These are phyloP conservation scores for Tetrahymena elliotti DNA, from an alignment of 73 alveolate species.

Conservation along the genomic window DNA sequence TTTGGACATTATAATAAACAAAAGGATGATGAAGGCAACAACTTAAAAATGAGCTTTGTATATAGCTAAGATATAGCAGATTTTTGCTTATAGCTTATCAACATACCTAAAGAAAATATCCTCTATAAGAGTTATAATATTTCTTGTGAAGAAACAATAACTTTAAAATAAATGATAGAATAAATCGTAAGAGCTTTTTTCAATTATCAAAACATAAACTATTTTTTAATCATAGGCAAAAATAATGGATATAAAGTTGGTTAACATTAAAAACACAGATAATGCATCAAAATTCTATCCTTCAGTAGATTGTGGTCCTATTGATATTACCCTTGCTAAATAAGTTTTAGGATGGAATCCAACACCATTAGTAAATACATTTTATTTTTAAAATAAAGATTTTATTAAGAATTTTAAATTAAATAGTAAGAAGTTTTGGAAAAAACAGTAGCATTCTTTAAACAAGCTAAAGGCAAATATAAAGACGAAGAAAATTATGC, in stretches of 20 bases:
- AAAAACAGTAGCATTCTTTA: neutral
- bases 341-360: conserved; percentile 6
- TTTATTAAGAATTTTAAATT: neutral
- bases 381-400: neutral
- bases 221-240: neutral
- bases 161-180: conserved; percentile 26
- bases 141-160: conserved; percentile 43
- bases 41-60: conserved; percentile 35
- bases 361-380: conserved; percentile 13
- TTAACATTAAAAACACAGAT: conserved; percentile 7
- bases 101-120: neutral
- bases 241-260: neutral
- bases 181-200: neutral
- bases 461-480: neutral
- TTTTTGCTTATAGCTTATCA: neutral
- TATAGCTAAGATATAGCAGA: conserved; percentile 44
- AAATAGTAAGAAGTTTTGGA: neutral
- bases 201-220: neutral
- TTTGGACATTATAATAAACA: too few relatives aligned
- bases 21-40: neutral
- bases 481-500: neutral
- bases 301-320: conserved; percentile 53
- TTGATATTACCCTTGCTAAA: conserved; percentile 21
- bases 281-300: conserved; percentile 36
- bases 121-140: conserved; percentile 33